Conservation (phyloP, 2,329 filamentous ascomycete species). For the Arthrobotrys musiformis region DNA sequence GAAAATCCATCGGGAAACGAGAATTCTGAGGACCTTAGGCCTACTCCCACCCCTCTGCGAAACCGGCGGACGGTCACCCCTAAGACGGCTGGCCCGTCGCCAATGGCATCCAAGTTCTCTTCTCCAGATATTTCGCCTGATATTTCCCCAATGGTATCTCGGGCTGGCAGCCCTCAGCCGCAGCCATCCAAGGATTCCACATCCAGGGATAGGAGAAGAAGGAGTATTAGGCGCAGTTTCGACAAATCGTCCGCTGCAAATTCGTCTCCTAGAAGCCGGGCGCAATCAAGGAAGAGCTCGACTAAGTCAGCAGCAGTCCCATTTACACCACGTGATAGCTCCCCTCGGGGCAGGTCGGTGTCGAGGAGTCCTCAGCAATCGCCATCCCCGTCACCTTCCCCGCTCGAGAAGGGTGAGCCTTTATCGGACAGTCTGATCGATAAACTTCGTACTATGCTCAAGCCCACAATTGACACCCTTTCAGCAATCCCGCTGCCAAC, state of each 20-base stretch:
- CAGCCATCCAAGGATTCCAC: neutral
- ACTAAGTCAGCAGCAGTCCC: neutral
- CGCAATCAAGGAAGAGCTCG: constrained; percentile 22
- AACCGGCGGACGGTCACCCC: constrained; percentile 29
- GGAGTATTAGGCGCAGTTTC: constrained; percentile 30
- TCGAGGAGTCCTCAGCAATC: constrained; percentile 19
- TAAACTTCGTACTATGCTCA: constrained; percentile 37
- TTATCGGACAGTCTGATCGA: constrained; percentile 15
- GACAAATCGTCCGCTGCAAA: constrained; percentile 22
- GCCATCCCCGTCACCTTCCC: constrained; percentile 27
- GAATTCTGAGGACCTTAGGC: constrained; percentile 34
- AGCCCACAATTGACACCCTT: constrained; percentile 42
- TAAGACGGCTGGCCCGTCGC: constrained; percentile 45
- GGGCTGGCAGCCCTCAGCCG: constrained; percentile 27
- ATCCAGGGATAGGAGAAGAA: constrained; percentile 23
- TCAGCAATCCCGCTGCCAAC: constrained; percentile 46
- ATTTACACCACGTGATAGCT: neutral
- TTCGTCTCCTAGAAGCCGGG: neutral
- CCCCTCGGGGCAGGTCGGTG: constrained; percentile 20
- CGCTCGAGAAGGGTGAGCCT: constrained; percentile 28
- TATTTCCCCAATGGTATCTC: constrained; percentile 42
- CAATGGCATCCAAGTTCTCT: constrained; percentile 43
- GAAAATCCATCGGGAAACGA: constrained; percentile 29
- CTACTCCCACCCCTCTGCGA: constrained; percentile 8
- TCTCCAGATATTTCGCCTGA: constrained; percentile 45